Percentiles rank a stretch among this genome's conserved stretches.
Conservation (phyloP, 768 basidiomycete species). For the Boletus bicolor region DNA sequence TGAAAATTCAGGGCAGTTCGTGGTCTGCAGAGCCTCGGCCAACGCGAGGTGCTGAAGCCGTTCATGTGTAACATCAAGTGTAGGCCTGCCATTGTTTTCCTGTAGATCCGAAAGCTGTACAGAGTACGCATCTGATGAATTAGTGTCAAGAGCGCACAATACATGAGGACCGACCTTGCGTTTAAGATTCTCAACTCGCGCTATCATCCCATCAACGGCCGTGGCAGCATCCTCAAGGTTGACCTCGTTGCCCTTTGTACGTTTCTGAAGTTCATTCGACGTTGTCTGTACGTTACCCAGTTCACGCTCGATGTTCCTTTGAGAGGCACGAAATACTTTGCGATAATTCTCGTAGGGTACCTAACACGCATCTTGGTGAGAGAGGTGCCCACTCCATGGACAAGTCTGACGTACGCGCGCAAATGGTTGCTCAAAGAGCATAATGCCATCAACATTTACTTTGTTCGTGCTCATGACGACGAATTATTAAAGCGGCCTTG, state of each 20-base stretch:
- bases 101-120: slow-evolving; percentile 50
- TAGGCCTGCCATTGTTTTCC: slow-evolving; percentile 45
- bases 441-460: slow-evolving; percentile 65
- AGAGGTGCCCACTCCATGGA: neutral
- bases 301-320: slow-evolving; percentile 81
- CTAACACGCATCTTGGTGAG: slow-evolving; percentile 39
- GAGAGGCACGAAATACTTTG: slow-evolving; percentile 80
- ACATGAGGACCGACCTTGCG: slow-evolving; percentile 63
- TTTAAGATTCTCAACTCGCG: slow-evolving; percentile 74
- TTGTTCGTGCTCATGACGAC: slow-evolving; percentile 40
- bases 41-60: slow-evolving; percentile 68
- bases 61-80: slow-evolving; percentile 70
- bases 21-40: slow-evolving; percentile 54
- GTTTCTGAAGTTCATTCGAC: slow-evolving; percentile 57
- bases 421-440: slow-evolving; percentile 86
- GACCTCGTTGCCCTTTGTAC: slow-evolving; percentile 37
- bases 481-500: slow-evolving; percentile 4
- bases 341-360: slow-evolving; percentile 89
- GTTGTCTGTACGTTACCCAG: slow-evolving; percentile 54
- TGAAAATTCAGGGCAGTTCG: slow-evolving; percentile 55
- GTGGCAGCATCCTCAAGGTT: slow-evolving; percentile 52
- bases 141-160: slow-evolving; percentile 4
- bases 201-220: slow-evolving; percentile 73
- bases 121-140: slow-evolving; percentile 15
- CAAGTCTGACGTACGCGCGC: slow-evolving; percentile 48